These are phyloP conservation scores for Orbilia quercus DNA, from an alignment of 2,329 filamentous ascomycete species.

Conservation along the genomic window DNA sequence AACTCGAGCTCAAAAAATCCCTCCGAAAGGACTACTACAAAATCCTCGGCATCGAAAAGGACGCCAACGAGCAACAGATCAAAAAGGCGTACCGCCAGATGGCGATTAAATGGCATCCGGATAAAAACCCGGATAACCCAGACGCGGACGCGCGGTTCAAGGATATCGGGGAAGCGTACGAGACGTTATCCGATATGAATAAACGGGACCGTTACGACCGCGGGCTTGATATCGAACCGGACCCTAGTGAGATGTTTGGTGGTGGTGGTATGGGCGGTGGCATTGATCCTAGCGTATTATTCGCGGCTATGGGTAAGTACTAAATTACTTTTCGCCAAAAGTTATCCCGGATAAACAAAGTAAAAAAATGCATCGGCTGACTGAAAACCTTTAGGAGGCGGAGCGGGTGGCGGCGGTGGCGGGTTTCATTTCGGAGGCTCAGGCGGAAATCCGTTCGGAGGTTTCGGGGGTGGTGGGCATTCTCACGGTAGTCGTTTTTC, in stretches of 20 bases:
- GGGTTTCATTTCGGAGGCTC: conserved; percentile 44
- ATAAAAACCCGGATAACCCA: conserved; percentile 92
- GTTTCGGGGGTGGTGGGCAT: conserved; percentile 42
- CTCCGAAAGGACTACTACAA: conserved; percentile 99
- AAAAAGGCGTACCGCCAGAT: conserved; percentile 97
- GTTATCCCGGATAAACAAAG: not conserved
- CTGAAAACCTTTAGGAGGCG: conserved; percentile 14
- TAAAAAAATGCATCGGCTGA: conserved; percentile 8
- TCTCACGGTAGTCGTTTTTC: conserved; percentile 46
- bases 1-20: conserved; percentile 96
- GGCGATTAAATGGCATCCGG: conserved; percentile 92
- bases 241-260: conserved; percentile 52
- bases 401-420: conserved; percentile 30
- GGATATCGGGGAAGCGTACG: conserved; percentile 96
- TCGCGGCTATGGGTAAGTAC: conserved; percentile 53
- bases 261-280: conserved; percentile 52
- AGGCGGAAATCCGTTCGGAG: conserved; percentile 48
- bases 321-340: not conserved
- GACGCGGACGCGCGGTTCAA: conserved; percentile 93
- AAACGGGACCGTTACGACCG: conserved; percentile 67
- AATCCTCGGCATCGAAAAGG: conserved; percentile 88
- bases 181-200: conserved; percentile 92
- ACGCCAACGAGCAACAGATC: conserved; percentile 83
- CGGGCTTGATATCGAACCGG: conserved; percentile 29
- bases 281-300: conserved; percentile 52